Base-by-base conservation (phyloP, 768 basidiomycete genomes). In the Grammothele lineata region DNA sequence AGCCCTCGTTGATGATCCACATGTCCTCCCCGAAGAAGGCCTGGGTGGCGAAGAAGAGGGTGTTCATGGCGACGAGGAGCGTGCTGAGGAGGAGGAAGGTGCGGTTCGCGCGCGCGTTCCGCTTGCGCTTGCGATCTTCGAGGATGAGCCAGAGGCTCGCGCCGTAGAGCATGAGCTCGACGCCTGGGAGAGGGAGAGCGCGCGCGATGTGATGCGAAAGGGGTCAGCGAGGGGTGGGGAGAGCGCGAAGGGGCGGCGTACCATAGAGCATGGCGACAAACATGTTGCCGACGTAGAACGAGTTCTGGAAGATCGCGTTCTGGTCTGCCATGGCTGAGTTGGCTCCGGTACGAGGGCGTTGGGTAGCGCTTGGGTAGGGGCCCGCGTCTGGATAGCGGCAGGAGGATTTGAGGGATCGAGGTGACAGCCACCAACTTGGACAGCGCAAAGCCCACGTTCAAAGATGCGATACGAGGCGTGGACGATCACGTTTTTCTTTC, bases 1-100 rank as follows among this genome's bases (percentile, higher is more conserved):
- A 65, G 25, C 49, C 38, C 2, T 46, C 44, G 9, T 67, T 40
- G 11, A 48, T 50, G 14, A 73, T 48, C 71, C 72, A 74, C 58
- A 69, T 64, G 39, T 57, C 54, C 37, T 68, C 56, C 2, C 62
- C 62, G 22, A 68, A 63, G 19, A 69, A 6, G 15, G 48, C 47
- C 26, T 63, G 55, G 24, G 47, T 50, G 38, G 63, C 4, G 4
- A 69, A 25, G 55, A 68, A 55, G 5, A 46, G 40, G 23, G 54
- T 58, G 48, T 58, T 47, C 43, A 61, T 57, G 24, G 36, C 12
- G 26, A 57, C 43, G 39, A 58, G 55, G 40, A 58, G 54, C 42
- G 33, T 48, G 45, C 61, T 51, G 47, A 61, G 62, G 17, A 36
- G 17, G 27, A 59, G 49, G 50, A 57, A 59, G 46, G 60, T 54